Percentiles rank a stretch among this genome's conserved stretches.
These are phyloP conservation scores for Trichoderma parareesei DNA, from an alignment of 495 filamentous ascomycete species.

Conservation along the genomic window DNA sequence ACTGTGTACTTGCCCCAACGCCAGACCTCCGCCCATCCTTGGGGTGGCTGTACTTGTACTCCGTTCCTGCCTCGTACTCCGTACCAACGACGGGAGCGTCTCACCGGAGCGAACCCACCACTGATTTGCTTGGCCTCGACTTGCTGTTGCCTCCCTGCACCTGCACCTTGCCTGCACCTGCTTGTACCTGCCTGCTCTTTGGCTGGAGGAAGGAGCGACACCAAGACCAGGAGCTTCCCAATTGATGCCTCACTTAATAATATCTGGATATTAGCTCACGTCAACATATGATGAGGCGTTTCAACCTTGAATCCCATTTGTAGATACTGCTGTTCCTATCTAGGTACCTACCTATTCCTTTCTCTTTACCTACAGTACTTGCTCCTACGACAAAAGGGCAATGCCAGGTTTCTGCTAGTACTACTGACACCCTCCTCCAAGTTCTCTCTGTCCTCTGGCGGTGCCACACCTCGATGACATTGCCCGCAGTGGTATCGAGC, in stretches of 20 bases:
- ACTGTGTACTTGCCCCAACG: neutral
- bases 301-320: too few species aligned
- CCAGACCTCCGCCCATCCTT: neutral
- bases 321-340: neutral
- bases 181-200: neutral
- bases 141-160: neutral
- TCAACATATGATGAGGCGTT: too few species aligned
- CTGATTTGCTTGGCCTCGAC: neutral
- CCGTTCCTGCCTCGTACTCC: neutral
- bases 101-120: neutral
- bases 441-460: neutral
- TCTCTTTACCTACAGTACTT: neutral
- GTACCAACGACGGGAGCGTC: neutral
- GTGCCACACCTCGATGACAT: neutral
- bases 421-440: constrained; percentile 11
- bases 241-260: too few species aligned
- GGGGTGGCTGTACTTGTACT: constrained; percentile 1
- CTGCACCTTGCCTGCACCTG: neutral
- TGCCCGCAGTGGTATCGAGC: too few species aligned
- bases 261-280: too few species aligned
- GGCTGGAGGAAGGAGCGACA: too few species aligned
- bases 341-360: neutral
- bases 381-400: too few species aligned
- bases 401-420: neutral
- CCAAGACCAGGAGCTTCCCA: too few species aligned